Conservation (phyloP, 306 rosid genomes). For the Prunus davidiana region DNA sequence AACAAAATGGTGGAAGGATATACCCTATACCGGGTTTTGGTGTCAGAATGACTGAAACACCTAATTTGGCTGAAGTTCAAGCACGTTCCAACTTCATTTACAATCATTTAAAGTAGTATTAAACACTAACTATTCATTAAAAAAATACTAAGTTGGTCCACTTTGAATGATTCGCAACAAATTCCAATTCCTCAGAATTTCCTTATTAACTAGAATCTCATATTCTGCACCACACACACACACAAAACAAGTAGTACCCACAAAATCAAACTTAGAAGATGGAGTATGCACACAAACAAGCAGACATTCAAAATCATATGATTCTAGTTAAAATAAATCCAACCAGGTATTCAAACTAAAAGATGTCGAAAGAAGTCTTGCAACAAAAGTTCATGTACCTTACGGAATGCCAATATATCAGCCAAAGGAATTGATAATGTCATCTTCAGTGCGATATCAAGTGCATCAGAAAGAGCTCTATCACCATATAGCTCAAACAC, state of each 20-base stretch:
- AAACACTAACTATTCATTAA: too few species aligned
- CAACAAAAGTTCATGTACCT: constrained; percentile 49
- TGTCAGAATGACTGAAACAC: background rate
- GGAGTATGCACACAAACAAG: background rate
- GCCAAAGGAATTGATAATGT: constrained; percentile 88
- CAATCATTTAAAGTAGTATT: too few species aligned
- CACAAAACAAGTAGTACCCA: background rate
- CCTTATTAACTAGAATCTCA: background rate
- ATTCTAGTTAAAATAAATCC: background rate
- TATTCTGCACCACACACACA: background rate
- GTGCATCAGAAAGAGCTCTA: constrained; percentile 87
- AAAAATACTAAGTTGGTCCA: background rate
- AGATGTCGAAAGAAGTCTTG: background rate
- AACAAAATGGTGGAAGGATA: background rate
- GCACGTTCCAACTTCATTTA: too few species aligned
- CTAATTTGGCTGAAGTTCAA: background rate
- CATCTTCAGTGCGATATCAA: constrained; percentile 88
- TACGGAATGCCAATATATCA: constrained; percentile 89
- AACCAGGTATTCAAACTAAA: background rate
- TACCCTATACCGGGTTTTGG: background rate
- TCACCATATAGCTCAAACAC: constrained; percentile 97
- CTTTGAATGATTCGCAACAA: background rate
- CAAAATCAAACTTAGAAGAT: background rate
- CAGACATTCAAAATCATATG: background rate
- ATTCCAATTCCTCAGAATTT: background rate